phyloP scores from a whole-genome alignment of 768 basidiomycete genomes.

The Tulasnella sp. region DNA sequence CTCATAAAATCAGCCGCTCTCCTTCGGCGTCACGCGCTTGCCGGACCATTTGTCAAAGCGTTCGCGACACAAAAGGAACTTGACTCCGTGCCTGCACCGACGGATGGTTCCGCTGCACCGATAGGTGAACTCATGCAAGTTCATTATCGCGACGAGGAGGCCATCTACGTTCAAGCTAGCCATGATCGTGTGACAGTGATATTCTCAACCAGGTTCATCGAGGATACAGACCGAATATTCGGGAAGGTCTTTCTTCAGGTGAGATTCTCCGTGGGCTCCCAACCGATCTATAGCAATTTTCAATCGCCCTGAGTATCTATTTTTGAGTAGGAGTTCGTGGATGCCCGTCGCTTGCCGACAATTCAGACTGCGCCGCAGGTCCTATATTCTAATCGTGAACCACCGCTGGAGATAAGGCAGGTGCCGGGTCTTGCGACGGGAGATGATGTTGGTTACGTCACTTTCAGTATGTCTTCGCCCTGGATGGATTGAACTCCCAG shows the following conservation, averaged over 20 bases:
- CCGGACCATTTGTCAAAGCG: constrained; percentile 86
- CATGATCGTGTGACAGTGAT: constrained; percentile 95
- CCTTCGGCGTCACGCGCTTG: constrained; percentile 85
- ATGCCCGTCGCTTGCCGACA: constrained; percentile 84
- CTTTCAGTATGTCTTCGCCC: constrained; percentile 43
- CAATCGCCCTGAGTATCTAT: neutral
- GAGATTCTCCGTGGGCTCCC: neutral
- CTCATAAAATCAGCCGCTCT: constrained; percentile 74
- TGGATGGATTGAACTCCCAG: neutral
- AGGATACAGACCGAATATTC: constrained; percentile 94
- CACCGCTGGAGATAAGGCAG: constrained; percentile 91
- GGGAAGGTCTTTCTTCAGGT: constrained; percentile 99
- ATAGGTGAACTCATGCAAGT: constrained; percentile 83
- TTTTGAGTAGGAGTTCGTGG: constrained; percentile 79
- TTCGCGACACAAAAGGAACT: constrained; percentile 75
- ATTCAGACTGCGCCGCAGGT: constrained; percentile 98
- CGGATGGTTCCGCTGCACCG: constrained; percentile 40
- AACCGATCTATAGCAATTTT: neutral
- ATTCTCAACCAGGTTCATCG: constrained; percentile 92
- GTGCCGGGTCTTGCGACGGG: constrained; percentile 66
- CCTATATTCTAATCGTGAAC: constrained; percentile 85
- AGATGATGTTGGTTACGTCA: constrained; percentile 92
- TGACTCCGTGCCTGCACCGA: constrained; percentile 37
- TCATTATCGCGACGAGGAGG: constrained; percentile 94
- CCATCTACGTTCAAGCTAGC: constrained; percentile 88